Conservation (phyloP, 169 alveolate species). For the Babesia bovis region DNA sequence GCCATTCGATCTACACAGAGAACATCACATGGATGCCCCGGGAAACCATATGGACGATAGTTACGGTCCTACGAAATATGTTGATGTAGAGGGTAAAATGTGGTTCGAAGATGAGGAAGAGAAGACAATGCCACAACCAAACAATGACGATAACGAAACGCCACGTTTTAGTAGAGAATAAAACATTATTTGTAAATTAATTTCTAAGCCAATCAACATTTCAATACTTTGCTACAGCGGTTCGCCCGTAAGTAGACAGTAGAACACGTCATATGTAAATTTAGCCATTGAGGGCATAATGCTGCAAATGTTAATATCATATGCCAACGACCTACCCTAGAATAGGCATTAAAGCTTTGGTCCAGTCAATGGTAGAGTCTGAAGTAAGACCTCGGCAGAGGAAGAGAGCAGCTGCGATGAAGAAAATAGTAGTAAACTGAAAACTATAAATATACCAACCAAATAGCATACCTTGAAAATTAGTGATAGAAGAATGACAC, state of each 20-base stretch:
- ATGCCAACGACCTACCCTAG: slow-evolving; percentile 4
- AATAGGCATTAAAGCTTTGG: slow-evolving; percentile 12
- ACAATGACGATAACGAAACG: slow-evolving; percentile 4
- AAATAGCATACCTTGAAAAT: slow-evolving; percentile 13
- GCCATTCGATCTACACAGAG: slow-evolving; percentile 11
- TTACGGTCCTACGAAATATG: not conserved
- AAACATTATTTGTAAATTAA: no score
- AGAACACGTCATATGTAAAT: not conserved
- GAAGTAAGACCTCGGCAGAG: slow-evolving; percentile 12
- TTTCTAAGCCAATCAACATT: no score
- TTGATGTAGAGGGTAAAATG: slow-evolving; percentile 59
- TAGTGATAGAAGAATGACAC: slow-evolving; percentile 3
- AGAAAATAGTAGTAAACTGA: slow-evolving; percentile 20
- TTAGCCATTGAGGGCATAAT: slow-evolving; percentile 11
- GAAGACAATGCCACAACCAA: not conserved
- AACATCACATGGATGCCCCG: not conserved
- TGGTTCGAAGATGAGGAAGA: slow-evolving; percentile 49
- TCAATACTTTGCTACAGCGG: slow-evolving; percentile 28
- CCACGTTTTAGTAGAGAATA: slow-evolving; percentile 36
- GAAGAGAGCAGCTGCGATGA: slow-evolving; percentile 7
- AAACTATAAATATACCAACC: not conserved
- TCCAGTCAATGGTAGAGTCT: slow-evolving; percentile 7
- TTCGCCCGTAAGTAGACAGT: slow-evolving; percentile 15
- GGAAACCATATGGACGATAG: not conserved
- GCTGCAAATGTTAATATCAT: not conserved